phyloP scores from a whole-genome alignment of 495 filamentous ascomycete genomes.

The Rhypophila decipiens region DNA sequence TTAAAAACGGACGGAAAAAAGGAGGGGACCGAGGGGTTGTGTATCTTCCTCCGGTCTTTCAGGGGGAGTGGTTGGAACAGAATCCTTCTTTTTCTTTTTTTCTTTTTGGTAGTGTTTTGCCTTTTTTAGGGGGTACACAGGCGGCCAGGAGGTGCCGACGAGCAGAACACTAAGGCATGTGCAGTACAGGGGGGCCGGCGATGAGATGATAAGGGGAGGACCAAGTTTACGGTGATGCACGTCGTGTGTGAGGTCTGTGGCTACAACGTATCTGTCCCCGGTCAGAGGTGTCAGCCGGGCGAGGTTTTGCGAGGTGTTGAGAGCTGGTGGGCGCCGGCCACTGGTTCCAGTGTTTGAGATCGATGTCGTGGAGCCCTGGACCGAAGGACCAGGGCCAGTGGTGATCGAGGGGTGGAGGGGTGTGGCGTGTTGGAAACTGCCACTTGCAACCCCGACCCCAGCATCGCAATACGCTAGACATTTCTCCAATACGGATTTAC shows the following conservation, averaged over 20 bases:
- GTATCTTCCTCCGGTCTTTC: too few relatives aligned
- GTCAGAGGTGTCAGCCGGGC: slow-evolving; percentile 19
- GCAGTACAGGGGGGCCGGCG: background rate
- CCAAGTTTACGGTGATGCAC: slow-evolving; percentile 22
- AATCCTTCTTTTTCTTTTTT: too few relatives aligned
- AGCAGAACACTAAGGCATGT: slow-evolving; percentile 5
- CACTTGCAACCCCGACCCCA: too few relatives aligned
- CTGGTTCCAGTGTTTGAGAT: slow-evolving; percentile 32
- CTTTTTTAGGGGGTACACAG: slow-evolving; percentile 16
- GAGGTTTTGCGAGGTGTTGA: slow-evolving; percentile 1
- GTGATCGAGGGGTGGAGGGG: slow-evolving; percentile 16
- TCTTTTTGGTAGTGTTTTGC: too few relatives aligned
- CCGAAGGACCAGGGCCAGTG: slow-evolving; percentile 16
- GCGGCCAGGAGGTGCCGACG: background rate
- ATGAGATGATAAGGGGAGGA: slow-evolving; percentile 19
- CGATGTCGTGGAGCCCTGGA: slow-evolving; percentile 22
- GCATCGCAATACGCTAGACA: too few relatives aligned
- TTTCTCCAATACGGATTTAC: too few relatives aligned
- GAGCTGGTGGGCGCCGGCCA: slow-evolving; percentile 9
- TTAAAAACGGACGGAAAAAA: slow-evolving; percentile 13
- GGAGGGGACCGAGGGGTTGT: slow-evolving; percentile 17
- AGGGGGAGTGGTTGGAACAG: too few relatives aligned
- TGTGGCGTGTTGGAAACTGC: background rate
- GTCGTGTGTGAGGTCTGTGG: slow-evolving; percentile 24
- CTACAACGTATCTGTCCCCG: slow-evolving; percentile 19